phyloP scores from a whole-genome alignment of 1,284 basidiomycete species.

The Mycena sp. region DNA sequence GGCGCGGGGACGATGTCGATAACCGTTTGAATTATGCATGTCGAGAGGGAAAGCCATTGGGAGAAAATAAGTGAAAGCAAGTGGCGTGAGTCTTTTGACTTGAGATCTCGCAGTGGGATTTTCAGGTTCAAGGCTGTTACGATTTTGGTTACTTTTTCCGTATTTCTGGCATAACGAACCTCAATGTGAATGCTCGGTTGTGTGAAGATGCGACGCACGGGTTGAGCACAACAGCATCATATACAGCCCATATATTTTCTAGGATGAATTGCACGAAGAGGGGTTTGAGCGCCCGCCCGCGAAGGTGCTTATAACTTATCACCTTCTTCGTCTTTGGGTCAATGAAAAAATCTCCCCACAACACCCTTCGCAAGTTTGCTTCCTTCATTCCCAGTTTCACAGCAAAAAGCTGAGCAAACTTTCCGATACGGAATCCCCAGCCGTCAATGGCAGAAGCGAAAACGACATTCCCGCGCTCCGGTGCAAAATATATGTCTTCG shows the following conservation, averaged over 20 bases:
- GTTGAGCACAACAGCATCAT: constrained; percentile 87
- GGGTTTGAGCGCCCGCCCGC: constrained; percentile 90
- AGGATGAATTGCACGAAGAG: constrained; percentile 98
- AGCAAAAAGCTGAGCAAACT: constrained; percentile 94
- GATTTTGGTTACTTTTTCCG: constrained; percentile 92
- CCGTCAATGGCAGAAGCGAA: constrained; percentile 98
- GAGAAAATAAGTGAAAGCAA: constrained; percentile 90
- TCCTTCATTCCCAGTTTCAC: constrained; percentile 94
- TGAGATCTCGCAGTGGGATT: constrained; percentile 90
- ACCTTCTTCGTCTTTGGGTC: constrained; percentile 97
- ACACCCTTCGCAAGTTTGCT: constrained; percentile 83
- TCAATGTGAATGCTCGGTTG: constrained; percentile 67
- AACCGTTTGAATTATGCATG: constrained; percentile 91
- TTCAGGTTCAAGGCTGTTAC: constrained; percentile 86
- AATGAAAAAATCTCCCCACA: constrained; percentile 99
- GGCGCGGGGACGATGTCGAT: constrained; percentile 95
- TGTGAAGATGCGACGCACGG: constrained; percentile 68
- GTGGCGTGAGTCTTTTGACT: constrained; percentile 89
- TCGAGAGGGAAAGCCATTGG: constrained; percentile 96
- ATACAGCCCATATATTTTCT: constrained; percentile 98
- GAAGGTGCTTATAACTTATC: constrained; percentile 90
- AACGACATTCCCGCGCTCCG: constrained; percentile 95
- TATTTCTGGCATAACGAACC: constrained; percentile 72
- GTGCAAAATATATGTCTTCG: constrained; percentile 97
- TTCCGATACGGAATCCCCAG: constrained; percentile 96